Conservation (phyloP, 2,329 filamentous ascomycete species). For the Purpureocillium takamizusanense region DNA sequence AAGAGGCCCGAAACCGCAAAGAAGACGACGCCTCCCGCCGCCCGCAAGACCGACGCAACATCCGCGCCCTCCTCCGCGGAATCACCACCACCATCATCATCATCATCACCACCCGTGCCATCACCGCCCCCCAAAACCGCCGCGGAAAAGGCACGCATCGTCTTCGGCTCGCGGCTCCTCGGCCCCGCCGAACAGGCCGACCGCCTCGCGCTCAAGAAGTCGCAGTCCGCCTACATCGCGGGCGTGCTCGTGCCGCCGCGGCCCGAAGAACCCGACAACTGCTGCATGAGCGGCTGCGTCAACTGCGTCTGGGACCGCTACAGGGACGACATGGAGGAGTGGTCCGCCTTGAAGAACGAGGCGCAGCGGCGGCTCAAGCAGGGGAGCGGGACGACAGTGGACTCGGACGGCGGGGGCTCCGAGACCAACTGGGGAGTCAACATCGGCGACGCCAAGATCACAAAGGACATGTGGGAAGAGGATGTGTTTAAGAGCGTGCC, state of each 20-base stretch:
- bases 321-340: slow-evolving; percentile 86
- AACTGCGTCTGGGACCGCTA: slow-evolving; percentile 95
- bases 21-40: slow-evolving; percentile 6
- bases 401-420: slow-evolving; percentile 72
- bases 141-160: slow-evolving; percentile 51
- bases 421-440: slow-evolving; percentile 52
- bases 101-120: slow-evolving; percentile 5
- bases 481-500: slow-evolving; percentile 74
- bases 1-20: slow-evolving; percentile 9
- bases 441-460: slow-evolving; percentile 29
- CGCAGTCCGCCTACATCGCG: slow-evolving; percentile 57
- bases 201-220: slow-evolving; percentile 46
- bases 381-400: slow-evolving; percentile 51
- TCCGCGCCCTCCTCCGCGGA: slow-evolving; percentile 1
- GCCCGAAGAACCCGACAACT: slow-evolving; percentile 90
- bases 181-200: slow-evolving; percentile 62
- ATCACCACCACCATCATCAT: slow-evolving; percentile 5
- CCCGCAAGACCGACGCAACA: slow-evolving; percentile 3
- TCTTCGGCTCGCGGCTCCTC: slow-evolving; percentile 74
- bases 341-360: slow-evolving; percentile 57
- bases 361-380: slow-evolving; percentile 45
- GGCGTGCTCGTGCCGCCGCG: slow-evolving; percentile 76
- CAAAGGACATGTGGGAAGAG: slow-evolving; percentile 49
- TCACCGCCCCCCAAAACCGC: slow-evolving; percentile 26
- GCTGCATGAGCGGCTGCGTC: slow-evolving; percentile 97